Evolutionary conservation across 2,329 filamentous ascomycete genomes (phyloP).

Genomic region (Penicillium expansum): DNA sequence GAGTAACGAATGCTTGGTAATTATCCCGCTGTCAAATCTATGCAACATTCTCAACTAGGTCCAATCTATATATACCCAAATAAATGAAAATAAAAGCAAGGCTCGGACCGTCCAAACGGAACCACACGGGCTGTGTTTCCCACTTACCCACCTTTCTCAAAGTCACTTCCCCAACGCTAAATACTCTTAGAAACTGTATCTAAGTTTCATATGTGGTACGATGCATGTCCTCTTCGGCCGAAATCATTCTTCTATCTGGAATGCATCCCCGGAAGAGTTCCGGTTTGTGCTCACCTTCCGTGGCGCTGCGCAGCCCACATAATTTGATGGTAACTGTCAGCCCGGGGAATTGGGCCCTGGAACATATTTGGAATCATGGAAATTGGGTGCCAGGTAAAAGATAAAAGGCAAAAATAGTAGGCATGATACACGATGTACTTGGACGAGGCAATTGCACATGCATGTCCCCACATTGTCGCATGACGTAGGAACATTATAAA

Average conservation of each 20-base stretch:
- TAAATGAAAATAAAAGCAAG: not conserved
- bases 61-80: not conserved
- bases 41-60: not conserved
- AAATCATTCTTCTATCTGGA: not conserved
- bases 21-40: not conserved
- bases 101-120: conserved; percentile 9
- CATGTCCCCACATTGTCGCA: not conserved
- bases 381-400: not conserved
- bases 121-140: not conserved
- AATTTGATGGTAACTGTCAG: not conserved
- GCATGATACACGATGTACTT: not conserved
- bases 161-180: not conserved
- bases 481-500: not conserved
- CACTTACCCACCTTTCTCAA: not conserved
- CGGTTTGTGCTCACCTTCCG: not conserved
- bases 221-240: not conserved
- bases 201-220: not conserved
- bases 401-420: not conserved
- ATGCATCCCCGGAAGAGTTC: not conserved
- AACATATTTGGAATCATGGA: not conserved
- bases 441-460: not conserved
- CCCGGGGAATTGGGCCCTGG: not conserved
- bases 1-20: not conserved
- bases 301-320: not conserved
- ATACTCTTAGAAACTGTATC: too few species aligned